phyloP scores from a whole-genome alignment of 2,329 filamentous ascomycete genomes.

The Phialocephala subalpina region DNA sequence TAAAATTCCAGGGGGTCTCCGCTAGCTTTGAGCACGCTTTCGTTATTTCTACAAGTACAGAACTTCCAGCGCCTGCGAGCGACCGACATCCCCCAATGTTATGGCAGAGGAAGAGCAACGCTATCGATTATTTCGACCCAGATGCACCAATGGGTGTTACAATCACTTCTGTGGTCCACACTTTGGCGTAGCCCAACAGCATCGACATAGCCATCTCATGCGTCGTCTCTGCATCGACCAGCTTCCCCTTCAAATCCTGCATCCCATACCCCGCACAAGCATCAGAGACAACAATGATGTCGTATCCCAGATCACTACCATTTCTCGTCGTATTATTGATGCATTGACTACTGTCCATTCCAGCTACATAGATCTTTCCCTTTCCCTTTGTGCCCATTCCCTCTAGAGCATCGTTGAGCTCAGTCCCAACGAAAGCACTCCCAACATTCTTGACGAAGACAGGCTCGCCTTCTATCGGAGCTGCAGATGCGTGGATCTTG shows the following conservation, averaged over 20 bases:
- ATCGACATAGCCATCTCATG: slow-evolving; percentile 33
- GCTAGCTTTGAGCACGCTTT: no score
- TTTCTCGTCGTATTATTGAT: slow-evolving; percentile 35
- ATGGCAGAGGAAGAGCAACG: no score
- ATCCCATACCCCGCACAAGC: slow-evolving; percentile 36
- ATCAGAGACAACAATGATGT: slow-evolving; percentile 36
- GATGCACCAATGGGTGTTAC: slow-evolving; percentile 6
- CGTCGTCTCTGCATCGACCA: slow-evolving; percentile 28
- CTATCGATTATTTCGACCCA: no score
- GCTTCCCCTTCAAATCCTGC: slow-evolving; percentile 25
- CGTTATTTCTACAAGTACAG: no score
- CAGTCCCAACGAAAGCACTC: slow-evolving; percentile 31
- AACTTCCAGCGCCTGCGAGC: no score
- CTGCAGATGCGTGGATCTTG: slow-evolving; percentile 30
- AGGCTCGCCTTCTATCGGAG: slow-evolving; percentile 23
- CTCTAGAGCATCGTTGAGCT: slow-evolving; percentile 12
- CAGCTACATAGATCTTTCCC: slow-evolving; percentile 32
- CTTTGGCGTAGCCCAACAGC: slow-evolving; percentile 24
- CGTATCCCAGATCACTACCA: slow-evolving; percentile 35
- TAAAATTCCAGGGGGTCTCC: no score
- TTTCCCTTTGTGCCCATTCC: slow-evolving; percentile 11
- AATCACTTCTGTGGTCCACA: slow-evolving; percentile 17
- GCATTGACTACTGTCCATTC: slow-evolving; percentile 37
- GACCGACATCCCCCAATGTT: no score
- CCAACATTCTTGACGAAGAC: slow-evolving; percentile 34